These are phyloP conservation scores for Penicillium ochrochloron DNA, from an alignment of 495 filamentous ascomycete species.

Conservation along the genomic window DNA sequence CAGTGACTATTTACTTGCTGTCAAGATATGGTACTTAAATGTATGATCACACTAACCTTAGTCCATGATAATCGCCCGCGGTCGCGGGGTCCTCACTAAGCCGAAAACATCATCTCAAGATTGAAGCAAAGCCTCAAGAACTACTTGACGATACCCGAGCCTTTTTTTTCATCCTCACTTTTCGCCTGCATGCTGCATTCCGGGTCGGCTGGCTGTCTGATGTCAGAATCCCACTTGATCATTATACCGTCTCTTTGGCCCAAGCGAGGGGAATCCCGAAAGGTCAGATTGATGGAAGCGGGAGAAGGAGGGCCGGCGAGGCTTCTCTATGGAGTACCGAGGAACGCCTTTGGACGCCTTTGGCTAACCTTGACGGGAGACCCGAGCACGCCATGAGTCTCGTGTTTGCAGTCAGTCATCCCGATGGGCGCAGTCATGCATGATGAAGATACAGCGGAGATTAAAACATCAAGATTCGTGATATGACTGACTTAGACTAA, in stretches of 20 bases:
- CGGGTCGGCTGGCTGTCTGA: background rate
- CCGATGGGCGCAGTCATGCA: background rate
- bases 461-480: background rate
- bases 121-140: background rate
- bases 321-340: background rate
- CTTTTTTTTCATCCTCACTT: background rate
- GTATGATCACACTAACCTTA: background rate
- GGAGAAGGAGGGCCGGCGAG: slow-evolving; percentile 2
- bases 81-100: background rate
- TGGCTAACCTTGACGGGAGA: background rate
- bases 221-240: slow-evolving; percentile 1
- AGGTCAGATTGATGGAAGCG: background rate
- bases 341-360: background rate
- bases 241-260: background rate
- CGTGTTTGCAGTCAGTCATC: slow-evolving; percentile 6
- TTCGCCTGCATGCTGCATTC: background rate
- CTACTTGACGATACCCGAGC: background rate
- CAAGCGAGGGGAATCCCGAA: background rate
- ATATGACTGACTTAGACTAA: background rate
- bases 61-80: background rate
- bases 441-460: background rate
- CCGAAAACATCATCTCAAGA: background rate
- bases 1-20: too few relatives aligned
- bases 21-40: background rate
- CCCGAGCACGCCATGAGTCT: slow-evolving; percentile 11